Conservation (phyloP, 441 rosid species). For the Eruca vesicaria region DNA sequence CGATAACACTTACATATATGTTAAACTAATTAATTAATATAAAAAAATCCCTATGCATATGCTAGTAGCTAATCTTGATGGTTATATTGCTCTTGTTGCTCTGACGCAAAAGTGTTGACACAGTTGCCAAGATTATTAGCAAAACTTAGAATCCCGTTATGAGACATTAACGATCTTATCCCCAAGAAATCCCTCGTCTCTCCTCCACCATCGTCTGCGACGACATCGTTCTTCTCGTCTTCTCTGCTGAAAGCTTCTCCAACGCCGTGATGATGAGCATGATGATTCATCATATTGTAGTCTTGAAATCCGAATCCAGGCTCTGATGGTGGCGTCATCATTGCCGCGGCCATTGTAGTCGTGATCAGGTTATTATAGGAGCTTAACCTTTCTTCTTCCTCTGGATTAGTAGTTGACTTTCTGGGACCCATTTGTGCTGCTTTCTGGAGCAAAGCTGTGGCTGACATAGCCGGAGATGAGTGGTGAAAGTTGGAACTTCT, state of each 20-base stretch:
- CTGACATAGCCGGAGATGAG: slow-evolving; percentile 74
- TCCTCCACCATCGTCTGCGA: slow-evolving; percentile 41
- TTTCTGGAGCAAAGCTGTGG: slow-evolving; percentile 91
- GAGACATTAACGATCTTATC: slow-evolving; percentile 56
- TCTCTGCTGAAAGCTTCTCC: slow-evolving; percentile 41
- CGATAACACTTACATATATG: background rate
- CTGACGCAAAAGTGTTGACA: slow-evolving; percentile 35
- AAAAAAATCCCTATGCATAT: slow-evolving; percentile 18
- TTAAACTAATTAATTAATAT: background rate
- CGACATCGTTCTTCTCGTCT: slow-evolving; percentile 47
- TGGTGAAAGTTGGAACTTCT: slow-evolving; percentile 21
- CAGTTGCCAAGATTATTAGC: slow-evolving; percentile 58
- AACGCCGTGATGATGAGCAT: slow-evolving; percentile 37
- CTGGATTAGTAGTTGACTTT: slow-evolving; percentile 31
- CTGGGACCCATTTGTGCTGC: slow-evolving; percentile 88
- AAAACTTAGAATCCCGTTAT: slow-evolving; percentile 61
- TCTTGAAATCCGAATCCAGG: slow-evolving; percentile 39
- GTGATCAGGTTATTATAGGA: slow-evolving; percentile 16
- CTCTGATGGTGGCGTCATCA: slow-evolving; percentile 36
- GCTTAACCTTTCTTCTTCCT: slow-evolving; percentile 21
- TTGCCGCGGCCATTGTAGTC: slow-evolving; percentile 22
- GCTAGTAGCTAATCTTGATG: slow-evolving; percentile 17
- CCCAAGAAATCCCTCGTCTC: slow-evolving; percentile 87
- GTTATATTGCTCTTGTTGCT: slow-evolving; percentile 20
- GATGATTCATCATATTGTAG: slow-evolving; percentile 35